Base-by-base conservation (phyloP, 2,329 filamentous ascomycete species). In the Cladorrhinum sp. region DNA sequence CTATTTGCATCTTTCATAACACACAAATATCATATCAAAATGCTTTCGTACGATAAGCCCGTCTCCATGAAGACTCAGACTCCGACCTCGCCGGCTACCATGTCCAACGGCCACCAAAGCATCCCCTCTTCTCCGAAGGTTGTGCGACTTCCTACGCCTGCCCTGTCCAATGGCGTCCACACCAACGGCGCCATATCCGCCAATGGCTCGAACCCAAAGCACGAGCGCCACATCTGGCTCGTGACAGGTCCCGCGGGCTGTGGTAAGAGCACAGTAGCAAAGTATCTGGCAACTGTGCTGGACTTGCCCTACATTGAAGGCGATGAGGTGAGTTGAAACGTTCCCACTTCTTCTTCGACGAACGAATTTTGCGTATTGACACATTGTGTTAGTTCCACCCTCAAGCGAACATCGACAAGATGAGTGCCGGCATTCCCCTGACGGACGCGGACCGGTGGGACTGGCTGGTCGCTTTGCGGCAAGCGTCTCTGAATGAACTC, bases 361-460 rank as follows among this genome's bases (percentile, higher is more conserved):
- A 24, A 26, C 53, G 24, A 21, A 8, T 7, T 55, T 18, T 28
- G 26, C 30, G 16, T 21, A 53, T 30, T n/a, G 33, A 12, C 7
- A 21, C 18, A 23, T 9, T 18, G 23, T 16, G 52, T 30, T 67
- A 89, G 86, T 96, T 88, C 73, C 90, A 92, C 66, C 86, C 91
- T 0, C 77, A 82, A 30, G 81, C 89, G 70, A 97, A 94, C 77
- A 87, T 93, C 68, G 88, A 93, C 58, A 99, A 98, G 77, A 99
- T 99, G 95, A 82, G 84, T 71, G 82, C 82, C 67, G 91, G 91
- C 67, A 87, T 86, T 60, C 92, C 95, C 2, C 82, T 99, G 36
- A 96, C 90, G 59, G 95, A 99, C 72, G 88, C 87, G 62, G 95
- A 99, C 77, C 89, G 95, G 65, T 98, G 95, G 95, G 94, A 97